Evolutionary conservation across 2,329 filamentous ascomycete species (phyloP), one percentile per base, ranked within the genome.

Genomic region (Apiospora kogelbergensis): DNA sequence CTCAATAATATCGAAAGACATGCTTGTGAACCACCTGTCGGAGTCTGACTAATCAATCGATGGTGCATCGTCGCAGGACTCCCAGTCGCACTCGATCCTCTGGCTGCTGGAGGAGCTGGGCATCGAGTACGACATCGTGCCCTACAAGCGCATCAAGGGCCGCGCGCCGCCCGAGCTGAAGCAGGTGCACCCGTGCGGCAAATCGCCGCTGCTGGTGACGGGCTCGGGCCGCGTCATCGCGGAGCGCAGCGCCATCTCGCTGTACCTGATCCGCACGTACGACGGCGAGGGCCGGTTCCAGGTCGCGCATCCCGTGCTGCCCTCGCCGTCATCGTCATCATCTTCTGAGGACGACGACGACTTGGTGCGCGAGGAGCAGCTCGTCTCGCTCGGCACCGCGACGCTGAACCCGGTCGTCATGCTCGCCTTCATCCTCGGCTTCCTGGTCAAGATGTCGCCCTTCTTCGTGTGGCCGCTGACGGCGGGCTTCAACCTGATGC

Each of bases 51-150:
- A 17, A 24, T 15, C 63, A 41, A 41, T 17, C 7, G 11, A 42
- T 42, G 2, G 2, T 15, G 11, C 13, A n/a, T 22, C 13, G 7
- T n/a, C 24, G 13, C 6, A 74, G 72, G 46, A 73, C 66, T 74
- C 73, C 1, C 70, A 72, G 26, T 72, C 72, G 15, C 71, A 74
- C 46, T 66, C 69, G 24, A 69, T 68, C 26, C 70, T 73, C 17
- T 74, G 73, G 72, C 68, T 73, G 11, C 69, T 74, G 0, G 72
- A 73, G 63, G 73, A 74, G 33, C 57, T 73, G 26, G 70, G 69
- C 41, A 71, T 72, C 63, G 70, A 72, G n/a, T 74, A 74, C 66
- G 65, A 73, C 46, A 66, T 74, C 3, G 68, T 71, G 11, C 63
- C 70, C 10, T 69, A 73, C 68, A 22, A 68, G 9, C 72, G 72